Conservation (phyloP, 352 stramenopile genomes). For the Hyaloperonospora arabidopsidis region DNA sequence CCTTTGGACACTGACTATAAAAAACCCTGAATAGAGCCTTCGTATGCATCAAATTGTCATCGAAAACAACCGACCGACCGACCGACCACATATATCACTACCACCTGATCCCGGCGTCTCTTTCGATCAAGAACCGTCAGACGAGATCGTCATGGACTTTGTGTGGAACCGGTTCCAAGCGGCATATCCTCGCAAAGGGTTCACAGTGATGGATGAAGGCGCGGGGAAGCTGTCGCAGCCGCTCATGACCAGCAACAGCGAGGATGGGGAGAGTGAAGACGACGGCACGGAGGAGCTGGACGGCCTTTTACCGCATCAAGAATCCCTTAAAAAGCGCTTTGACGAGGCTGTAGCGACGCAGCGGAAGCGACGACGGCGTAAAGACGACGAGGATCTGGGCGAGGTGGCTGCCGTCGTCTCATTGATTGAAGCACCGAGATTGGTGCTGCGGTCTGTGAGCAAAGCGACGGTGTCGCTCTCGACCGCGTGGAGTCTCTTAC, state of each 20-base stretch:
- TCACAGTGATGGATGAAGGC: constrained; percentile 31
- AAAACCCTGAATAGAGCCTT: too few relatives aligned
- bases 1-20: too few relatives aligned
- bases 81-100: too few relatives aligned
- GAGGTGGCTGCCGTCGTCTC: constrained; percentile 21
- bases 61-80: too few relatives aligned
- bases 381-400: constrained; percentile 38
- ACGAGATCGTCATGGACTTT: constrained; percentile 11
- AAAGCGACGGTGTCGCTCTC: constrained; percentile 32
- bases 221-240: constrained; percentile 28
- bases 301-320: constrained; percentile 14
- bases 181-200: constrained; percentile 13
- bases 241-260: constrained; percentile 26
- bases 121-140: too few relatives aligned
- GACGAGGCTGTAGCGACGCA: constrained; percentile 19
- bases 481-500: constrained; percentile 10
- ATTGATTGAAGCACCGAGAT: constrained; percentile 23
- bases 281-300: constrained; percentile 11
- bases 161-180: constrained; percentile 26
- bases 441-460: constrained; percentile 23
- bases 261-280: constrained; percentile 14
- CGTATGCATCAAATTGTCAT: too few relatives aligned
- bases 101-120: too few relatives aligned
- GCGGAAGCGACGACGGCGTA: constrained; percentile 28
- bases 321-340: constrained; percentile 12